Conservation (phyloP, 2,329 filamentous ascomycete species). For the Aureobasidium sp. region DNA sequence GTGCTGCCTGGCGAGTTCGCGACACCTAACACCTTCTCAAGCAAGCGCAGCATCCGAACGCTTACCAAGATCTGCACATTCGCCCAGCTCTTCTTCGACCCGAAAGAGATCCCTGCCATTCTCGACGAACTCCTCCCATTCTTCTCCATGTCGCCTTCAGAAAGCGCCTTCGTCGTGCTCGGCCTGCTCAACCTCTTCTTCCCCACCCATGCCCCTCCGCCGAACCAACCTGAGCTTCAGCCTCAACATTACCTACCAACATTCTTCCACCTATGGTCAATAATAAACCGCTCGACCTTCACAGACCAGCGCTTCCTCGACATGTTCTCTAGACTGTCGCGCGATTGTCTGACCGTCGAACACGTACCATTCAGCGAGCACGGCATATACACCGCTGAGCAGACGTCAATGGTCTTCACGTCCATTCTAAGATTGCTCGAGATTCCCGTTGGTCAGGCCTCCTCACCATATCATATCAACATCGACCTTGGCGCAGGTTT, state of each 20-base stretch:
- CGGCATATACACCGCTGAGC: constrained; percentile 86
- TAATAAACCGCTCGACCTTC: constrained; percentile 80
- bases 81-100: constrained; percentile 87
- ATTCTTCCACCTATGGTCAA: constrained; percentile 92
- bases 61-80: constrained; percentile 86
- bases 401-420: constrained; percentile 89
- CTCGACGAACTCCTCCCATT: constrained; percentile 44
- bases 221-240: constrained; percentile 64
- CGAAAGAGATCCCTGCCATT: constrained; percentile 70
- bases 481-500: constrained; percentile 78
- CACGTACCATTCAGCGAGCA: constrained; percentile 76
- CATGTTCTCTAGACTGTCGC: constrained; percentile 74
- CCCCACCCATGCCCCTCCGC: constrained; percentile 71
- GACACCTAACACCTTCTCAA: constrained; percentile 45
- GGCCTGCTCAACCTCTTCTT: constrained; percentile 80
- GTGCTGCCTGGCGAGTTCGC: constrained; percentile 77
- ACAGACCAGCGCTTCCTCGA: constrained; percentile 86
- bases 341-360: constrained; percentile 68
- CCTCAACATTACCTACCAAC: constrained; percentile 86
- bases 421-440: constrained; percentile 81
- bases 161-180: constrained; percentile 87
- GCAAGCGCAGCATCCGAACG: constrained; percentile 60
- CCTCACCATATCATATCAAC: constrained; percentile 73
- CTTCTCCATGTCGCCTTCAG: constrained; percentile 88
- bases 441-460: constrained; percentile 93